Percentiles rank a stretch among this genome's conserved stretches.
phyloP scores from a whole-genome alignment of 2,329 filamentous ascomycete genomes.

The Phialophora macrospora region DNA sequence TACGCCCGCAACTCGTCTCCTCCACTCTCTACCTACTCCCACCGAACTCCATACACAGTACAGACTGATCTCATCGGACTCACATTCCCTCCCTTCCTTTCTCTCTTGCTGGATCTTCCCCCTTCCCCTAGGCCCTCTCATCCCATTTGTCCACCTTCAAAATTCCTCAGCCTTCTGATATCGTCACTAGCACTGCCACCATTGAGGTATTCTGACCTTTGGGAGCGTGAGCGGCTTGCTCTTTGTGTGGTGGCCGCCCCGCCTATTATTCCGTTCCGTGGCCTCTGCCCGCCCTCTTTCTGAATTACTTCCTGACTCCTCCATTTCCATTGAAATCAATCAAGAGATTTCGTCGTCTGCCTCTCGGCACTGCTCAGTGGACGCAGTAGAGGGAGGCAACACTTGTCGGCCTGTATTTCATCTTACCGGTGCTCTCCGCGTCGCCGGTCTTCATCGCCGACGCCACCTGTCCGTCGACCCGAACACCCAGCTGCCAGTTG shows the following conservation, averaged over 20 bases:
- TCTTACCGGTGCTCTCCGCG: conserved; percentile 11
- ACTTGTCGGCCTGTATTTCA: not conserved
- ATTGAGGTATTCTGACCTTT: conserved; percentile 7
- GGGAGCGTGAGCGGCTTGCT: not conserved
- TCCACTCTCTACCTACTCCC: conserved; percentile 13
- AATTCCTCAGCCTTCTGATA: conserved; percentile 13
- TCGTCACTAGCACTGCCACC: conserved; percentile 9
- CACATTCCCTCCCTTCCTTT: conserved; percentile 17
- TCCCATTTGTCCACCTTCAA: conserved; percentile 17
- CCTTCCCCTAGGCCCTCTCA: conserved; percentile 10
- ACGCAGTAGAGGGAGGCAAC: conserved; percentile 21
- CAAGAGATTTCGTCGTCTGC: conserved; percentile 10
- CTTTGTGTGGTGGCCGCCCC: conserved; percentile 8
- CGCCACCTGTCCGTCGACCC: not conserved
- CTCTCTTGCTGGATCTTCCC: conserved; percentile 4
- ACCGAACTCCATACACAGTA: too few relatives aligned
- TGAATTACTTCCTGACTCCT: conserved; percentile 8
- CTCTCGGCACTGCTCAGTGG: conserved; percentile 26
- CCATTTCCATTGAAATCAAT: conserved; percentile 10
- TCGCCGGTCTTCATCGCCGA: not conserved
- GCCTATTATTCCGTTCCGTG: conserved; percentile 16
- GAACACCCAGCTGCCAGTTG: not conserved
- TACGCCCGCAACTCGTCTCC: not conserved
- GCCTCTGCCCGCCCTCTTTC: conserved; percentile 11
- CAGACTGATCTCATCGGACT: conserved; percentile 23